A percentile compares a stretch with the other conserved stretches of the same genome.
Conservation (phyloP, 2,329 filamentous ascomycete species). For the Diaporthe velutina region DNA sequence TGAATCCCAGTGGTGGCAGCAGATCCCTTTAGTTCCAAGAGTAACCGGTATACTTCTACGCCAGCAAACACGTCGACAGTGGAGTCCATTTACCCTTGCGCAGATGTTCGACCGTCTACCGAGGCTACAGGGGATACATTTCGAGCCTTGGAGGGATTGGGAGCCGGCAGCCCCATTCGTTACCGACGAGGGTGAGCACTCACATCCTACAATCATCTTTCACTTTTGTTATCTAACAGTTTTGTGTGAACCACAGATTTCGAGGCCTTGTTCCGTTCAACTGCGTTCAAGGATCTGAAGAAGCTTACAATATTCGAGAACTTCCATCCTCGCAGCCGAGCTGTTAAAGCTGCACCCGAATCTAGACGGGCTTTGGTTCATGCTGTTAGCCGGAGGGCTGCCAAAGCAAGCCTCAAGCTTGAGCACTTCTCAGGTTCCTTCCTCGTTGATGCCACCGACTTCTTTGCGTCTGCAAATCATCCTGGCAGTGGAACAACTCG, state of each 20-base stretch:
- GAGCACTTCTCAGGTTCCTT: slow-evolving; percentile 48
- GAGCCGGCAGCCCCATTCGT: slow-evolving; percentile 35
- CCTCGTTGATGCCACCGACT: slow-evolving; percentile 47
- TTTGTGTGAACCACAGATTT: too few relatives aligned
- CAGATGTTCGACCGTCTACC: slow-evolving; percentile 49
- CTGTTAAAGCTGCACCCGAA: background rate
- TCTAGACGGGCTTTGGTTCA: background rate
- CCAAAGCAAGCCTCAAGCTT: slow-evolving; percentile 45
- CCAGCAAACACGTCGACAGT: background rate
- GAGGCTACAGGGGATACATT: slow-evolving; percentile 48
- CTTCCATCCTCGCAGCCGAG: slow-evolving; percentile 35
- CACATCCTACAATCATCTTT: too few relatives aligned
- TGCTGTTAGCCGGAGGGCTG: background rate
- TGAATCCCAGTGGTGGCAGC: background rate
- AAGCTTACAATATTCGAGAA: slow-evolving; percentile 39
- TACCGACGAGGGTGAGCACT: slow-evolving; percentile 36
- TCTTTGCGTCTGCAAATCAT: slow-evolving; percentile 44
- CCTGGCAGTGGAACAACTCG: slow-evolving; percentile 48
- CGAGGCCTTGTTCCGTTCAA: too few relatives aligned
- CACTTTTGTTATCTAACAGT: too few relatives aligned
- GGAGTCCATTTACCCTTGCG: too few relatives aligned
- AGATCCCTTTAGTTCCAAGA: background rate
- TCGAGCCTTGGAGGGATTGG: slow-evolving; percentile 51
- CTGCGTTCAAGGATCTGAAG: background rate
- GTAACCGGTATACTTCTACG: background rate